Conservation (phyloP, 106 monocot species). For the Allium sativum region DNA sequence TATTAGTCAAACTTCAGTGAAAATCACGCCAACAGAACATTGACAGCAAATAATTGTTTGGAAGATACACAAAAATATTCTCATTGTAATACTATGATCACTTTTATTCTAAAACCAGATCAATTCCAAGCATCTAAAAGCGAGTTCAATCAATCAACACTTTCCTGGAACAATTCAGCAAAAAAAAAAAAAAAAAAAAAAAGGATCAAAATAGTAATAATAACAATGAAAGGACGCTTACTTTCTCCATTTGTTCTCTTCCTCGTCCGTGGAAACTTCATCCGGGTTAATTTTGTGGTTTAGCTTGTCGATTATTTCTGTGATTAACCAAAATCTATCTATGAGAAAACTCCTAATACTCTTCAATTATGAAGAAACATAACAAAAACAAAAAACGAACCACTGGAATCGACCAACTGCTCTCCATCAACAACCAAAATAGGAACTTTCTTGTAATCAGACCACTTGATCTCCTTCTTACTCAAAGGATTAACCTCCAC, state of each 20-base stretch:
- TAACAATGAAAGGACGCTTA: neutral
- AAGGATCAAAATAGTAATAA: too few relatives aligned
- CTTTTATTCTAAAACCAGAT: too few relatives aligned
- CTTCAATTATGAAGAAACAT: neutral
- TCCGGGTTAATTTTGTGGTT: conserved; percentile 42
- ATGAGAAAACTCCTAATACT: neutral
- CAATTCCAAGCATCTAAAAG: too few relatives aligned
- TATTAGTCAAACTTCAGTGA: too few relatives aligned
- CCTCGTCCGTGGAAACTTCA: conserved; percentile 25
- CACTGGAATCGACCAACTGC: conserved; percentile 76
- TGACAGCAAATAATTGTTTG: too few relatives aligned
- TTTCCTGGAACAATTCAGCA: too few relatives aligned
- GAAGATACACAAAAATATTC: too few relatives aligned
- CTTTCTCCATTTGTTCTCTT: conserved; percentile 86
- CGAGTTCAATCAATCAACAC: too few relatives aligned
- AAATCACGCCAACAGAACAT: too few relatives aligned
- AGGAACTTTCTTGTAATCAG: conserved; percentile 93
- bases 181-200: too few relatives aligned
- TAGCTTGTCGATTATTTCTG: conserved; percentile 73
- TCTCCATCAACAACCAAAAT: conserved; percentile 86
- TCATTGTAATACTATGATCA: too few relatives aligned
- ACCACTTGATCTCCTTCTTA: conserved; percentile 98
- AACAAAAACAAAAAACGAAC: conserved; percentile 17
- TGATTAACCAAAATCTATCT: neutral
- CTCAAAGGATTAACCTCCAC: conserved; percentile 93